Percentiles rank a stretch among this genome's conserved stretches.
phyloP scores from a whole-genome alignment of 345 rosid species.

The Brassica cretica region DNA sequence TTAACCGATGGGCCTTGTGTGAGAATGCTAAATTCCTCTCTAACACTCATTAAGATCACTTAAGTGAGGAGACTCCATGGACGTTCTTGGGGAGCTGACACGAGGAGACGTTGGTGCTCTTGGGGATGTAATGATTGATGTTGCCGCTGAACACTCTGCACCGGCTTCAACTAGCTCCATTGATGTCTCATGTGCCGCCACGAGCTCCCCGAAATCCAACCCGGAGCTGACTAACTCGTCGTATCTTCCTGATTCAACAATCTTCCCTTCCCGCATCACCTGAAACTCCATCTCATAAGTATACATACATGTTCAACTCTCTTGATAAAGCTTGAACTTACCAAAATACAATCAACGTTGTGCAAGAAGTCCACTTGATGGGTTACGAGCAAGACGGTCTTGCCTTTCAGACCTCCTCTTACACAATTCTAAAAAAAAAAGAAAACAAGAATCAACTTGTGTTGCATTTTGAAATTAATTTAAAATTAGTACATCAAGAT shows the following conservation, averaged over 20 bases:
- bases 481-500: constrained; percentile 6
- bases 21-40: too few relatives aligned
- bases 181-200: constrained; percentile 80
- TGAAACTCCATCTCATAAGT: constrained; percentile 31
- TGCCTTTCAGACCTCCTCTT: constrained; percentile 78
- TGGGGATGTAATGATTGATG: constrained; percentile 16
- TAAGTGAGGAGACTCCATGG: constrained; percentile 36
- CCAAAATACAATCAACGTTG: constrained; percentile 80
- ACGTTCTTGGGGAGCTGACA: constrained; percentile 46
- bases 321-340: constrained; percentile 1
- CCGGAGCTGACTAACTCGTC: constrained; percentile 57
- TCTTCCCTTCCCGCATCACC: constrained; percentile 93
- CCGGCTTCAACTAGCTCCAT: constrained; percentile 84
- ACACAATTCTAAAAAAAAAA: constrained; percentile 67
- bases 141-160: constrained; percentile 32
- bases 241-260: constrained; percentile 86
- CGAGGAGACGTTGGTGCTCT: constrained; percentile 25
- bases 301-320: background rate
- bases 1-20: too few relatives aligned
- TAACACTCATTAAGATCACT: constrained; percentile 47
- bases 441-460: constrained; percentile 15
- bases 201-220: constrained; percentile 71
- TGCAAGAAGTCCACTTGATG: constrained; percentile 97
- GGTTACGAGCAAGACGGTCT: constrained; percentile 85
- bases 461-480: constrained; percentile 10